Evolutionary conservation across 2,329 filamentous ascomycete species (phyloP).

Genomic region (Exophiala sideris): DNA sequence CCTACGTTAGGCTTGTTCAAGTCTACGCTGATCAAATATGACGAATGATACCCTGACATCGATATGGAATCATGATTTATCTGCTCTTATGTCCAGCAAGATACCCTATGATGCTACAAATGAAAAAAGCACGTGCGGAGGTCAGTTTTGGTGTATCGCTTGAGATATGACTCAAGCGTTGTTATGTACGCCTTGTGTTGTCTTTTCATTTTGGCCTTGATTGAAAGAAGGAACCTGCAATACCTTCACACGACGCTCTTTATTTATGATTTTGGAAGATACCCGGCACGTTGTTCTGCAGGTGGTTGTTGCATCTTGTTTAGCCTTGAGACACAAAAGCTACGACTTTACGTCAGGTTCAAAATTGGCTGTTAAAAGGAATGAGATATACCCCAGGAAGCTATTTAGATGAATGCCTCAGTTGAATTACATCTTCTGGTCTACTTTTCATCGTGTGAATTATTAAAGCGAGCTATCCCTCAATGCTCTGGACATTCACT

Average conservation of each 20-base stretch:
- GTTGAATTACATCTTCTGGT: not conserved
- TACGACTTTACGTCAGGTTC: slow-evolving; percentile 4
- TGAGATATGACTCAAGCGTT: slow-evolving; percentile 12
- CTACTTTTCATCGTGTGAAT: not conserved
- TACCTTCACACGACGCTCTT: slow-evolving; percentile 14
- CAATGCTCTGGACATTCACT: too few species aligned
- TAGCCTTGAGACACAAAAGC: slow-evolving; percentile 5
- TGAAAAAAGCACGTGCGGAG: slow-evolving; percentile 19
- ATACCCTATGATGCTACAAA: slow-evolving; percentile 29
- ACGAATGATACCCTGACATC: slow-evolving; percentile 28
- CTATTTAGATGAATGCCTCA: slow-evolving; percentile 17
- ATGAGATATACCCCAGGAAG: slow-evolving; percentile 23
- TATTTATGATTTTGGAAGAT: slow-evolving; percentile 18
- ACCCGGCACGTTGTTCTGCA: slow-evolving; percentile 14
- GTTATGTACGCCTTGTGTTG: slow-evolving; percentile 3
- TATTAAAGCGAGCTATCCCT: not conserved
- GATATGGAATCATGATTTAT: slow-evolving; percentile 27
- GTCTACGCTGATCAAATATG: slow-evolving; percentile 22
- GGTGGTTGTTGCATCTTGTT: slow-evolving; percentile 13
- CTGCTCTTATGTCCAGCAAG: slow-evolving; percentile 28
- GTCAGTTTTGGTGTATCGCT: slow-evolving; percentile 14
- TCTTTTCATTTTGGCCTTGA: slow-evolving; percentile 4
- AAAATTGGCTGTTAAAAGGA: slow-evolving; percentile 11
- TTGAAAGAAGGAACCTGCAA: not conserved
- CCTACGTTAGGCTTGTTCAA: slow-evolving; percentile 27